Base-by-base conservation (phyloP, 768 basidiomycete genomes). In the Suillus subluteus region DNA sequence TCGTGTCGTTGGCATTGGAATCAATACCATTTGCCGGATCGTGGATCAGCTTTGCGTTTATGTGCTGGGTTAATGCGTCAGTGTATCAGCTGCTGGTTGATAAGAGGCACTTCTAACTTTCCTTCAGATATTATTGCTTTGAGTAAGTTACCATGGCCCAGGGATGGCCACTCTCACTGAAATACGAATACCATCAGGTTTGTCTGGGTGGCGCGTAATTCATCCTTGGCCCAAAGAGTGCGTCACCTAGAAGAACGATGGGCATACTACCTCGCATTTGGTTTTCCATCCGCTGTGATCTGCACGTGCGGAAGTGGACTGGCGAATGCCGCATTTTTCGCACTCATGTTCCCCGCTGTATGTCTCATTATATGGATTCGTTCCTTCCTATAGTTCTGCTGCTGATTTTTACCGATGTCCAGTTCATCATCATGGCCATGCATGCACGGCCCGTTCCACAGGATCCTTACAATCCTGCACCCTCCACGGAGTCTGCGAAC, bases 61-160 rank as follows among this genome's bases (percentile, higher is more conserved):
- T 94, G 66, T 95, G 92, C 72, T 94, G 94, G 91, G 83, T 95
- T 55, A 90, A 96, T 75, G 84, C 94, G 91, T 95, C 77, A 84
- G 93, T 90, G 30, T 12, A 21, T 64, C 55, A 43, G n/a, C 35
- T 63, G 58, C 52, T n/a, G 23, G 21, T 32, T 41, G 40, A 61
- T 66, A n/a, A 30, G 58, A n/a, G 35, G 35, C 32, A 23, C 30
- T 61, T 59, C 30, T 69, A 50, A 66, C 50, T 4, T 64, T 50
- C n/a, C 6, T 62, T 21, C 58, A 94, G 93, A 58, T 96, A 94
- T 76, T 96, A 96, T 78, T 94, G 90, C 77, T 96, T 95, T 72
- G 94, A 96, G 93, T 95, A 15, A 56, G 41, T 65, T 12, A 41
- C 56, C 64, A 21, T 66, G 35, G 64, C 58, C 64, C 43, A 44